A percentile compares a stretch with the other conserved stretches of the same genome.
phyloP scores from a whole-genome alignment of 768 basidiomycete genomes.

The Phlebiopsis gigantea region DNA sequence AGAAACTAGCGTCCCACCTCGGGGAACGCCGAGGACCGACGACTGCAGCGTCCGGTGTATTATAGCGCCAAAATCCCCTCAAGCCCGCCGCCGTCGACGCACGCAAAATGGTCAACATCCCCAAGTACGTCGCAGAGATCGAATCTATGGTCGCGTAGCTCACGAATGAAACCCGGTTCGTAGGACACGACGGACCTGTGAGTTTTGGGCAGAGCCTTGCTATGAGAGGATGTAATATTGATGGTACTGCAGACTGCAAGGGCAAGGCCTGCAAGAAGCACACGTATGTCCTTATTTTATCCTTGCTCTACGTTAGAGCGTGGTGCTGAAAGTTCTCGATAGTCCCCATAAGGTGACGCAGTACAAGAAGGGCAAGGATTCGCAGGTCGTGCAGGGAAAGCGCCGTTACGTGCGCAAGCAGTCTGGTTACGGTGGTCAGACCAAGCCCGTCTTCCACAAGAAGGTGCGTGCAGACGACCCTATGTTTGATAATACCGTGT shows the following conservation, averaged over 20 bases:
- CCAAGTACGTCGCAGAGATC: constrained; percentile 56
- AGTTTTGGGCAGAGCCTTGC: constrained; percentile 34
- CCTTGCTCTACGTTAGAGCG: constrained; percentile 4
- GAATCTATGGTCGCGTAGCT: constrained; percentile 15
- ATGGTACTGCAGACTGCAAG: constrained; percentile 69
- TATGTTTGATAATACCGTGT: background rate
- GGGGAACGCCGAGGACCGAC: constrained; percentile 15
- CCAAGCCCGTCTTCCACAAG: constrained; percentile 99
- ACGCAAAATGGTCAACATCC: constrained; percentile 87
- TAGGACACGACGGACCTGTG: constrained; percentile 95
- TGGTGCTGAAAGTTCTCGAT: constrained; percentile 13
- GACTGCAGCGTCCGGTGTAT: constrained; percentile 11
- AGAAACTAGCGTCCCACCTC: constrained; percentile 22
- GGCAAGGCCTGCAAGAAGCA: constrained; percentile 96
- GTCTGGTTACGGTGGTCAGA: constrained; percentile 99
- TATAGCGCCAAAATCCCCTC: constrained; percentile 21
- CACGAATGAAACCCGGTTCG: background rate
- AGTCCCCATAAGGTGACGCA: constrained; percentile 99
- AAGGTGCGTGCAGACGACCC: constrained; percentile 57
- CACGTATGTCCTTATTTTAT: constrained; percentile 55
- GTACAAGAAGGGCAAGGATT: constrained; percentile 99
- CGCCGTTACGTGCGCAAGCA: constrained; percentile 99
- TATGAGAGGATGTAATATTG: constrained; percentile 12
- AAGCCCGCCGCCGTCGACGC: constrained; percentile 27
- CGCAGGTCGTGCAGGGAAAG: constrained; percentile 97